phyloP scores from a whole-genome alignment of 768 basidiomycete genomes.

The Exsudoporus frostii region DNA sequence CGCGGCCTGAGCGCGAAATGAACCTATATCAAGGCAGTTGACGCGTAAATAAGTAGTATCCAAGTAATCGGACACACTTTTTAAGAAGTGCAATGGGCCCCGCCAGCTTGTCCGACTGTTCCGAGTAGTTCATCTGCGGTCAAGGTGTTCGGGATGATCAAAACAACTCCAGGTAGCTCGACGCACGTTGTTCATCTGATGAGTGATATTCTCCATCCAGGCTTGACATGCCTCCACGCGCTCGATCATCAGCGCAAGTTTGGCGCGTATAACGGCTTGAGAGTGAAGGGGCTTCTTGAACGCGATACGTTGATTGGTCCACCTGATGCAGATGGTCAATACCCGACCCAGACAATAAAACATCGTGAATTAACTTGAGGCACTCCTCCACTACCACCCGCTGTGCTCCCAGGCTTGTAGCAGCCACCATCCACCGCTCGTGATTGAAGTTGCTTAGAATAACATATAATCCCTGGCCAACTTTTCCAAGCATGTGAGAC shows the following conservation, averaged over 20 bases:
- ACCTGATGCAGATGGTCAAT: constrained; percentile 44
- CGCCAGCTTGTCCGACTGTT: constrained; percentile 85
- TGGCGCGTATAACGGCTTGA: constrained; percentile 85
- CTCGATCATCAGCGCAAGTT: constrained; percentile 87
- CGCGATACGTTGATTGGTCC: constrained; percentile 84
- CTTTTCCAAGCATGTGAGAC: constrained; percentile 82
- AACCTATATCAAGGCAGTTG: constrained; percentile 41
- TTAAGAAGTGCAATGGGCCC: constrained; percentile 87
- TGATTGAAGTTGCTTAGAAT: constrained; percentile 88
- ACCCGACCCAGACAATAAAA: neutral
- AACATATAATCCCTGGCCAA: constrained; percentile 79
- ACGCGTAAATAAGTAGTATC: neutral
- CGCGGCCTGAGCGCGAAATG: constrained; percentile 53
- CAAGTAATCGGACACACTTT: constrained; percentile 49
- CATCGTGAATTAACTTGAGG: constrained; percentile 54
- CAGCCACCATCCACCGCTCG: constrained; percentile 85
- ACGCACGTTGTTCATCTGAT: constrained; percentile 86
- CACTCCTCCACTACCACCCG: constrained; percentile 86
- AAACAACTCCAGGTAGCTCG: neutral
- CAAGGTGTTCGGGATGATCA: neutral
- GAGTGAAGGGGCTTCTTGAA: constrained; percentile 84
- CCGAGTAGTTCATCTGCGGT: constrained; percentile 75
- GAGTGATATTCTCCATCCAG: constrained; percentile 87
- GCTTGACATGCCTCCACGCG: constrained; percentile 82
- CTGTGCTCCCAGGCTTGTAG: constrained; percentile 69